phyloP scores from a whole-genome alignment of 2,329 filamentous ascomycete species.

The Phialocephala sp. region DNA sequence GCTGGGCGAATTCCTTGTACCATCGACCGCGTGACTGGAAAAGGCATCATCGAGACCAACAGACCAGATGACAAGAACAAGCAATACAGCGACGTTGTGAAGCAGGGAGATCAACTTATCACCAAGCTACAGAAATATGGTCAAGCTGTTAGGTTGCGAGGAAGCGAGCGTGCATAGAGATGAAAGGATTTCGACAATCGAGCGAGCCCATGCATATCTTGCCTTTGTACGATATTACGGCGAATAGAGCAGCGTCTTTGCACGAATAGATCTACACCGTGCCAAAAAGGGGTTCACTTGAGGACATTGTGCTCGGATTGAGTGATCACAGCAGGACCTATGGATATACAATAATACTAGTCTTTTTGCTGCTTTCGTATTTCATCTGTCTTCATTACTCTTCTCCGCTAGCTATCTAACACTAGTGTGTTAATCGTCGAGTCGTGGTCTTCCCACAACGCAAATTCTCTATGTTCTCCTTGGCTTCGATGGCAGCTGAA shows the following conservation, averaged over 20 bases:
- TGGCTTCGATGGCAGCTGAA: no score
- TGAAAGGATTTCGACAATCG: conserved; percentile 13
- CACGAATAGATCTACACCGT: conserved; percentile 21
- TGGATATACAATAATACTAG: not conserved
- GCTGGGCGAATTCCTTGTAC: conserved; percentile 94
- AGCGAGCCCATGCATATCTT: conserved; percentile 21
- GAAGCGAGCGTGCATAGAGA: conserved; percentile 84
- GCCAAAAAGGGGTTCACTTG: not conserved
- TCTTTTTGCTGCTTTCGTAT: not conserved
- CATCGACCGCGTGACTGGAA: conserved; percentile 94
- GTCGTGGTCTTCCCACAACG: not conserved
- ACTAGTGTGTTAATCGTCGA: not conserved
- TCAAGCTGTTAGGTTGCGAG: conserved; percentile 90
- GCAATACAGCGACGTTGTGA: conserved; percentile 97
- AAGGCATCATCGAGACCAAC: conserved; percentile 97
- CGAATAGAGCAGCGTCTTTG: conserved; percentile 29
- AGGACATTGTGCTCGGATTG: not conserved
- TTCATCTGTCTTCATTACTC: not conserved
- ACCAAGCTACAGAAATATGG: conserved; percentile 99
- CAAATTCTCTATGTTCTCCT: not conserved
- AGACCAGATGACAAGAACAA: conserved; percentile 99
- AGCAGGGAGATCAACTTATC: conserved; percentile 96
- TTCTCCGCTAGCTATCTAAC: not conserved
- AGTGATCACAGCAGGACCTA: not conserved
- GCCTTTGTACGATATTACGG: conserved; percentile 37